Conservation (phyloP, 805 yeast species). For the Starmera quercuum region DNA sequence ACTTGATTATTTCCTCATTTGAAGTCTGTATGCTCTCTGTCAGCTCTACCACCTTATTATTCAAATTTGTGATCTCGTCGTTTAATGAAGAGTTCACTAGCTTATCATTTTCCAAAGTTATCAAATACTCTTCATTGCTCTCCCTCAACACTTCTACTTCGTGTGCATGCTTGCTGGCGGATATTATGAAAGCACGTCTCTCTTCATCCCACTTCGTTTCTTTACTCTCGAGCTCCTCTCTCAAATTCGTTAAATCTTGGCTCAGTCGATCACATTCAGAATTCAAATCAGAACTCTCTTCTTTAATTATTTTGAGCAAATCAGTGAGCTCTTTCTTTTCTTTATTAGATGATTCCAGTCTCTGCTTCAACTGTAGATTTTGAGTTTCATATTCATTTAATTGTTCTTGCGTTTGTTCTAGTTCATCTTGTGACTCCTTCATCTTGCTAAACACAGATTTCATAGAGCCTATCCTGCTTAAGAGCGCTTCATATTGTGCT, state of each 20-base stretch:
- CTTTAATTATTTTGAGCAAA: constrained; percentile 27
- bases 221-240: constrained; percentile 23
- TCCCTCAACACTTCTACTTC: constrained; percentile 32
- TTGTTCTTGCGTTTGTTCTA: constrained; percentile 47
- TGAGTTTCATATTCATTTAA: constrained; percentile 39
- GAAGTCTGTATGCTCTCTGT: constrained; percentile 1
- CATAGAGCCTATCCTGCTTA: constrained; percentile 65
- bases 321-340: constrained; percentile 26
- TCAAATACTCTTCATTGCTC: constrained; percentile 28
- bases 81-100: constrained; percentile 24
- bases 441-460: constrained; percentile 63
- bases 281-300: constrained; percentile 39
- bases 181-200: constrained; percentile 5
- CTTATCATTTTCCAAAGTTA: constrained; percentile 26
- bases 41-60: constrained; percentile 10
- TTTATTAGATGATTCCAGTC: constrained; percentile 22
- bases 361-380: constrained; percentile 26
- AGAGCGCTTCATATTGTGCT: constrained; percentile 50
- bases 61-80: constrained; percentile 31
- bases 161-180: constrained; percentile 24
- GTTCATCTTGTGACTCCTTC: constrained; percentile 61
- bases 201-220: constrained; percentile 10
- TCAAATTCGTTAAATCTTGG: constrained; percentile 27
- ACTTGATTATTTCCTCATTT: not conserved
- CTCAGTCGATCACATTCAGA: constrained; percentile 47